A percentile compares a stretch with the other conserved stretches of the same genome.
Evolutionary conservation across 2,329 filamentous ascomycete species (phyloP).

Genomic region (Microdochium bolleyi): DNA sequence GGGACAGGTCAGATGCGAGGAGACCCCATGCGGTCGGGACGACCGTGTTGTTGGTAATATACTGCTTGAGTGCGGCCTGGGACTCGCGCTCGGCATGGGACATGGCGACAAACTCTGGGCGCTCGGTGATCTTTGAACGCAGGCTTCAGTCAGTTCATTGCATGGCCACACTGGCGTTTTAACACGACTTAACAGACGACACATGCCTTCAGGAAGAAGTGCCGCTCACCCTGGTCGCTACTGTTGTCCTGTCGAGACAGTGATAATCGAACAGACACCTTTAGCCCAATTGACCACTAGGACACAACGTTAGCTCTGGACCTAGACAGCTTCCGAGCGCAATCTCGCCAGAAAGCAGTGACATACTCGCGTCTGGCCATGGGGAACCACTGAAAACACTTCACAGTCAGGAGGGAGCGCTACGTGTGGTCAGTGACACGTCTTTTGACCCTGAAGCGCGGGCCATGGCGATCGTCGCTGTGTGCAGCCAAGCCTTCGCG

Average conservation of each 20-base stretch:
- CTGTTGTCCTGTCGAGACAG: background rate
- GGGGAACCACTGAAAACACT: background rate
- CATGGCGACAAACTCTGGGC: background rate
- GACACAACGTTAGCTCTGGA: background rate
- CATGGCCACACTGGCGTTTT: background rate
- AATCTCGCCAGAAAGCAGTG: too few relatives aligned
- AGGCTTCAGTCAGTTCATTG: background rate
- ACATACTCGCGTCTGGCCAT: background rate
- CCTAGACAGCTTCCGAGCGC: background rate
- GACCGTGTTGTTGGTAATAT: background rate
- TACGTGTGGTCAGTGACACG: background rate
- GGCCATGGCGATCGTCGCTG: background rate
- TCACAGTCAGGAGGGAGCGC: background rate
- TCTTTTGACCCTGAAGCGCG: background rate
- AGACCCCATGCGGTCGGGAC: background rate
- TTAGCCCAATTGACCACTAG: background rate
- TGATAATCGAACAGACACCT: background rate
- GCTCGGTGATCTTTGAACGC: background rate
- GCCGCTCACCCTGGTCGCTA: background rate
- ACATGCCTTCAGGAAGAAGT: background rate
- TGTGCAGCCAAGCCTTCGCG: background rate
- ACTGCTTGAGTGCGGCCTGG: background rate
- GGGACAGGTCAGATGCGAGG: background rate
- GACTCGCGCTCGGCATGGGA: background rate
- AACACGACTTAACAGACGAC: background rate